Evolutionary conservation across 176 grass and related monocot species (phyloP), one percentile per base, ranked within the genome.

Genomic region (Echinochloa phyllopogon): DNA sequence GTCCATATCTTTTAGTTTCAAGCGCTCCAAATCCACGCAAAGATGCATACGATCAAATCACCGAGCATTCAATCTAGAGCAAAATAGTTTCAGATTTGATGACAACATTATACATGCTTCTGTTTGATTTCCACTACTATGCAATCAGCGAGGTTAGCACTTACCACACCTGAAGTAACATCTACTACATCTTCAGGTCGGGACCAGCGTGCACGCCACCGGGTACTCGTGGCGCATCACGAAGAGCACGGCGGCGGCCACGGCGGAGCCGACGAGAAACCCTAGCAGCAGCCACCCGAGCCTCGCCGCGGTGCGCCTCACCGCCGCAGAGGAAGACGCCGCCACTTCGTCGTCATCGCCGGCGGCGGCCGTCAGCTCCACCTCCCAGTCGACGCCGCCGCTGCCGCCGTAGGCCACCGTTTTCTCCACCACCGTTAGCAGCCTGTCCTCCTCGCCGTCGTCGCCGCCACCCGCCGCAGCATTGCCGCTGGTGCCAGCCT

Each of bases 141-240:
- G 82, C 29, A 21, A 49, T 33, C 27, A 27, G 29, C 17, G 69
- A 15, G 68, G 68, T 40, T 20, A 67, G 38, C 55, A 18, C 18
- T 40, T 20, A 67, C 18, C 55, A 18, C 18, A 23, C 17, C 13
- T 70, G 43, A 15, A 60, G 70, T 16, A 3, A 43, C 2, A n/a
- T n/a, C n/a, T n/a, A n/a, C n/a, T 13, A 53, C 17, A 40, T 58
- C 48, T 66, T 90, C 40, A 90, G 50, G 88, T 83, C 3, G 88
- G 84, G 13, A 86, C 73, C 3, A 90, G 40, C 9, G 77, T 17
- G 66, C 73, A 78, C 29, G 29, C 16, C 13, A 47, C 13, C 8
- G 78, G 45, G 12, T 14, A 10, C 16, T 64, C 62, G 23, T 20
- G n/a, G 9, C 50, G 8, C 65, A 14, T 83, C 16, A 83, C n/a